Percentiles rank a stretch among this genome's conserved stretches.
phyloP scores from a whole-genome alignment of 345 rosid genomes.

The Xanthoceras sorbifolium region DNA sequence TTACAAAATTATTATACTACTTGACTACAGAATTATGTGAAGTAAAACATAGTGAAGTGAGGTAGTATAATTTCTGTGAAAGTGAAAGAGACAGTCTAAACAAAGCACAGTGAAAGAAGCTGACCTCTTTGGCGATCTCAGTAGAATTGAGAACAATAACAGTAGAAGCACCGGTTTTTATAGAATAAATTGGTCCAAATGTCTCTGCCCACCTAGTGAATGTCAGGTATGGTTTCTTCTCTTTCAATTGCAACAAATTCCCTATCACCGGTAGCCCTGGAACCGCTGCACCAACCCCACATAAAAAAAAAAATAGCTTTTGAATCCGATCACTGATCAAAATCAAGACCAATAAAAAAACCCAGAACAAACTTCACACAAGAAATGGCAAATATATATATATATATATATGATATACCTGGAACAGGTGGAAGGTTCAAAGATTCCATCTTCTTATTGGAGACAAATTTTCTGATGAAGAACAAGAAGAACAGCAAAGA shows the following conservation, averaged over 20 bases:
- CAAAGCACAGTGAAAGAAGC: background rate
- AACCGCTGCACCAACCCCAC: slow-evolving; percentile 51
- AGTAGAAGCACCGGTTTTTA: slow-evolving; percentile 66
- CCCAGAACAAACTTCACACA: background rate
- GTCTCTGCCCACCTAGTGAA: slow-evolving; percentile 79
- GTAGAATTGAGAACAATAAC: slow-evolving; percentile 67
- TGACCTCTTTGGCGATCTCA: slow-evolving; percentile 79
- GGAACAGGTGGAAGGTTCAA: slow-evolving; percentile 58
- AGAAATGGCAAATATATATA: background rate
- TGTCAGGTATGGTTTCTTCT: slow-evolving; percentile 89
- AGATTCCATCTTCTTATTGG: slow-evolving; percentile 32
- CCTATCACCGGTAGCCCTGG: slow-evolving; percentile 83
- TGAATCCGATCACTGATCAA: background rate
- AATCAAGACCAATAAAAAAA: background rate
- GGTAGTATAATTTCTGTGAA: no score
- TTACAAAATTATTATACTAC: no score
- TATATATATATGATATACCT: slow-evolving; percentile 34
- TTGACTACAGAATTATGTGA: background rate
- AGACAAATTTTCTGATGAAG: slow-evolving; percentile 34
- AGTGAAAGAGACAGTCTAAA: no score
- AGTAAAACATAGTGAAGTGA: background rate
- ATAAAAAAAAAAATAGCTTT: background rate
- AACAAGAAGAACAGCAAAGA: slow-evolving; percentile 42
- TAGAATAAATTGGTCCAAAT: slow-evolving; percentile 81
- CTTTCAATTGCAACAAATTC: slow-evolving; percentile 78